Base-by-base conservation (phyloP, 176 grass and related monocot genomes). In the Aegilops bicornis region DNA sequence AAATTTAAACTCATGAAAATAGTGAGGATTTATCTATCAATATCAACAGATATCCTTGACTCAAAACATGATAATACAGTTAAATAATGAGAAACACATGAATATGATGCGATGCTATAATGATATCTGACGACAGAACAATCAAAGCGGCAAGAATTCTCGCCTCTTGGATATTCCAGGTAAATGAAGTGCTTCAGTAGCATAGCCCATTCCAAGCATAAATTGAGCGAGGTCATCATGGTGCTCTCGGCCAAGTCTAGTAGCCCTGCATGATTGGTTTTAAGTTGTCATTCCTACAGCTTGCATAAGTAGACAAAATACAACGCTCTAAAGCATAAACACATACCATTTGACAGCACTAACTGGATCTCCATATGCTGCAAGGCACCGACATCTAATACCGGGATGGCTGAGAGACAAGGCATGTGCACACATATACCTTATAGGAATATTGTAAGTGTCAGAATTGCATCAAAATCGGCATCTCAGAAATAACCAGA, bases 151-250 rank as follows among this genome's bases (percentile, higher is more conserved):
- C 24, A 37, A 50, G 40, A 82, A 62, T 62, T 14, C 79, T 42
- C 64, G 92, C 94, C 97, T 94, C 88, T 99, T 99, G 66, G 94
- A 96, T 85, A 99, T 99, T 94, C 97, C 97, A 72, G 92, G 97
- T 81, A 99, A 92, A 99, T 99, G 97, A 79, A 96, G 97, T 90
- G 97, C 97, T 94, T 99, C 97, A 75, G 97, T 96, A 72, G 97
- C 97, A 91, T 99, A 99, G 66, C 97, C 97, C 97, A 99, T 99
- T 76, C 97, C 97, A 85, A 99, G 90, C 97, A 99, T 94, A 90
- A 99, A 99, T 67, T 99, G 92, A 80, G 97, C 97, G 37, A 99
- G 93, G 87, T 99, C 97, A 90, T 99, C 97, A 87, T 96, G 97
- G 70, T 99, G 97, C 68, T 99, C 97, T 62, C 97, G 85, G 52